These are phyloP conservation scores for Talinum fruticosum DNA, from an alignment of 148 eudicot genomes.

Conservation along the genomic window DNA sequence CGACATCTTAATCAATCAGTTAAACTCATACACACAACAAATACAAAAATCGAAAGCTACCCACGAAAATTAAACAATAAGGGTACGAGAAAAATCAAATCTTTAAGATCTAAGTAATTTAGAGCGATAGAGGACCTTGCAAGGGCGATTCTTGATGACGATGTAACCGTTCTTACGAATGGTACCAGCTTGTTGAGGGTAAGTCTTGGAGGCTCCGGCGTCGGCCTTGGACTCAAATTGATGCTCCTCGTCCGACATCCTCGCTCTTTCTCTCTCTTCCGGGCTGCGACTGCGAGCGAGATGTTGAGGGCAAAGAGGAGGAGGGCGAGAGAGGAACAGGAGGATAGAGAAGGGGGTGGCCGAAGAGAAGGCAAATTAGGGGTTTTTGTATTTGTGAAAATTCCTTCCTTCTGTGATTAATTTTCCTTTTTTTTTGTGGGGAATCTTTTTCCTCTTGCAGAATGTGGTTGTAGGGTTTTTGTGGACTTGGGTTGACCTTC, in stretches of 20 bases:
- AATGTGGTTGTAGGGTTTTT: background rate
- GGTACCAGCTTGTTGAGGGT: slow-evolving; percentile 35
- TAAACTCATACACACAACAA: background rate
- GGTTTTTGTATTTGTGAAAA: slow-evolving; percentile 12
- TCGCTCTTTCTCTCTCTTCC: background rate
- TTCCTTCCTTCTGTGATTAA: background rate
- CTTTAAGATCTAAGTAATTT: background rate
- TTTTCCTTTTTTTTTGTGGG: background rate
- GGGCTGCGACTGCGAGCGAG: background rate
- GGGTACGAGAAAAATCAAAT: background rate
- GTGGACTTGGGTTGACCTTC: slow-evolving; percentile 20
- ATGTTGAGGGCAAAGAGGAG: background rate
- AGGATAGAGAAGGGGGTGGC: background rate
- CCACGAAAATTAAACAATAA: background rate
- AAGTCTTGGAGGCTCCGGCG: slow-evolving; percentile 33
- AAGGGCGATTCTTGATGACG: slow-evolving; percentile 32
- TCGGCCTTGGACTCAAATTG: slow-evolving; percentile 35
- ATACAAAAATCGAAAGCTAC: background rate
- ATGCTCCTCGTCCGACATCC: slow-evolving; percentile 34
- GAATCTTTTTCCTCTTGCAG: background rate
- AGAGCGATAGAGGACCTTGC: slow-evolving; percentile 19
- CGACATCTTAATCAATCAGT: background rate
- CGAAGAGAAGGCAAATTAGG: background rate
- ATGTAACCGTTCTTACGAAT: slow-evolving; percentile 30
- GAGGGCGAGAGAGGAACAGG: background rate